These are phyloP conservation scores for Drechslera avenae DNA, from an alignment of 2,329 filamentous ascomycete species.

Conservation along the genomic window DNA sequence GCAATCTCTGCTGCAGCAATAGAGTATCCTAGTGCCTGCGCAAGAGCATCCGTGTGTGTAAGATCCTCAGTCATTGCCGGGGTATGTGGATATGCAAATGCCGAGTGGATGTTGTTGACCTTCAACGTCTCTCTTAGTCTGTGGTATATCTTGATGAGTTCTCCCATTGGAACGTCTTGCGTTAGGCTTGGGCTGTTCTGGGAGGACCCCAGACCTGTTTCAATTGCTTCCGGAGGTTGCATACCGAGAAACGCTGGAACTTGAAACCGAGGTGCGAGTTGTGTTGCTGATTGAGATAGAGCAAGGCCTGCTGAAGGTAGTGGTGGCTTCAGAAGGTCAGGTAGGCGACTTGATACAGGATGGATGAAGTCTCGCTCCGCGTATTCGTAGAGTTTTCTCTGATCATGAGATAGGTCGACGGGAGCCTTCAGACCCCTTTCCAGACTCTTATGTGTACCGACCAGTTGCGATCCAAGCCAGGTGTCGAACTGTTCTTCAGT, in stretches of 20 bases:
- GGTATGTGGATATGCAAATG: constrained; percentile 52
- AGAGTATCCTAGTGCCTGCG: constrained; percentile 75
- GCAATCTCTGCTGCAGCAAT: constrained; percentile 90
- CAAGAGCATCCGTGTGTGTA: constrained; percentile 63
- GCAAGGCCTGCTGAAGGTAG: constrained; percentile 23
- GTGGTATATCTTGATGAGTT: constrained; percentile 61
- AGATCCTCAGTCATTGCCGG: constrained; percentile 53
- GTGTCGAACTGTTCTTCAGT: constrained; percentile 65
- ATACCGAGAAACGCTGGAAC: constrained; percentile 39
- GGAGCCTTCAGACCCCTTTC: constrained; percentile 33
- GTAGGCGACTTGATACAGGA: constrained; percentile 52
- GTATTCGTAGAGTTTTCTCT: constrained; percentile 59
- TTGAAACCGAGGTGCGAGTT: constrained; percentile 31
- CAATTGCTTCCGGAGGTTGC: constrained; percentile 30
- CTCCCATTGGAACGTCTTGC: constrained; percentile 44
- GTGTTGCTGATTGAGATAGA: constrained; percentile 5
- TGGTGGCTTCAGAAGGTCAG: constrained; percentile 40
- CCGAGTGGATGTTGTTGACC: constrained; percentile 56
- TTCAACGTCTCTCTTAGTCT: constrained; percentile 62
- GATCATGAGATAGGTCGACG: constrained; percentile 45
- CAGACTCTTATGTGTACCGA: constrained; percentile 57
- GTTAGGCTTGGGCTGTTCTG: constrained; percentile 25
- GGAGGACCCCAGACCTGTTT: constrained; percentile 28
- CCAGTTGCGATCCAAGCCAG: constrained; percentile 67
- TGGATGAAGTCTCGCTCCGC: constrained; percentile 57